Conservation (phyloP, 805 yeast species). For the Myxozyma nipponensis region DNA sequence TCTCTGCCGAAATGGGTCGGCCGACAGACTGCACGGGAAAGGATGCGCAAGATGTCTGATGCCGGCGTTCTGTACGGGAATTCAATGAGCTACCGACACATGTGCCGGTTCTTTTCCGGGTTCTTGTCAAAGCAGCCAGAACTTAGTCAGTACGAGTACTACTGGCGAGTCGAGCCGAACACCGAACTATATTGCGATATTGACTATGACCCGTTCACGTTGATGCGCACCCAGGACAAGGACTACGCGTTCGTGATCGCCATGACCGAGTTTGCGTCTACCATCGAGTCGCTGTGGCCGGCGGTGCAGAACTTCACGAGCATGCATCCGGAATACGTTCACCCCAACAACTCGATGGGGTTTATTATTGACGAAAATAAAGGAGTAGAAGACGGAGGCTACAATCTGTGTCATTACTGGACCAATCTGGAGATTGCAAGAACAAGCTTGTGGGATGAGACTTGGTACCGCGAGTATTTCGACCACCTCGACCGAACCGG, state of each 20-base stretch:
- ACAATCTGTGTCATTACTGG: constrained; percentile 80
- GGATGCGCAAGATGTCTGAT: constrained; percentile 45
- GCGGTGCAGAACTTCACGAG: constrained; percentile 47
- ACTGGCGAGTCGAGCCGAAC: constrained; percentile 85
- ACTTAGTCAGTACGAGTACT: constrained; percentile 56
- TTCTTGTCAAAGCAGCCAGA: constrained; percentile 62
- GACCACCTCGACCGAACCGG: constrained; percentile 55
- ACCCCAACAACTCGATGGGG: constrained; percentile 57
- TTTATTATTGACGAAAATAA: constrained; percentile 54
- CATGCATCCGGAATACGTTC: constrained; percentile 50
- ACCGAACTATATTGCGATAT: constrained; percentile 71
- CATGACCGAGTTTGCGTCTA: constrained; percentile 50
- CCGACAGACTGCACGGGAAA: constrained; percentile 45
- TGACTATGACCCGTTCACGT: constrained; percentile 52
- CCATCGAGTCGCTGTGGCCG: constrained; percentile 63
- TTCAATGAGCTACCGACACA: constrained; percentile 61
- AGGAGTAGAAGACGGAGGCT: constrained; percentile 47
- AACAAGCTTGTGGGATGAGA: constrained; percentile 52
- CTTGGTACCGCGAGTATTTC: constrained; percentile 52
- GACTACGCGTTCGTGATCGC: constrained; percentile 66
- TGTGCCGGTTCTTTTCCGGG: constrained; percentile 80
- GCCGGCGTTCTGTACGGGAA: constrained; percentile 54
- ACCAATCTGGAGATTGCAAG: constrained; percentile 66
- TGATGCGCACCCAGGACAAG: constrained; percentile 52
- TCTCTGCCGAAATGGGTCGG: constrained; percentile 51